phyloP scores from a whole-genome alignment of 331 rosid genomes.

The Stylosanthes scabra region DNA sequence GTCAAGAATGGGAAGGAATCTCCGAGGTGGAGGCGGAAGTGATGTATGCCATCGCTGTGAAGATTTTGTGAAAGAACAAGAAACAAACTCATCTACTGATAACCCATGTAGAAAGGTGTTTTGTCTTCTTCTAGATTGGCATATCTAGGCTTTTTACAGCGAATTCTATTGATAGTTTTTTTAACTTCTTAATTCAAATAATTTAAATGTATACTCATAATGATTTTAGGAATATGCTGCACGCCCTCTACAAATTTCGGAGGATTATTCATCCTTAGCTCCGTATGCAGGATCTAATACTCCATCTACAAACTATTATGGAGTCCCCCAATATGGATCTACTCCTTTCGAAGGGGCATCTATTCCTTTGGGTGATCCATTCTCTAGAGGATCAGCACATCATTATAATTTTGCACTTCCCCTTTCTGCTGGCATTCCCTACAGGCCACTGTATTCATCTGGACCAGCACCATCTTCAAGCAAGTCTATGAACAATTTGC shows the following conservation, averaged over 20 bases:
- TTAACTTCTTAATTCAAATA: neutral
- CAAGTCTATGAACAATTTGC: conserved; percentile 77
- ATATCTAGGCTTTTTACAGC: neutral
- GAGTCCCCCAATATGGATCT: conserved; percentile 93
- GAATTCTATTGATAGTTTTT: neutral
- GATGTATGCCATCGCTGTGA: too few species aligned
- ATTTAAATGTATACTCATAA: conserved; percentile 19
- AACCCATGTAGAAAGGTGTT: too few species aligned
- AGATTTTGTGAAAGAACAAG: too few species aligned
- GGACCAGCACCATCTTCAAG: conserved; percentile 90
- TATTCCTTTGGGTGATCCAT: conserved; percentile 90
- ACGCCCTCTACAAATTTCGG: conserved; percentile 82
- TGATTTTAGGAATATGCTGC: conserved; percentile 75
- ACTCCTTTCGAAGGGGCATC: conserved; percentile 90
- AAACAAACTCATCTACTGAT: too few species aligned
- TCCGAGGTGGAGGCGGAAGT: too few species aligned
- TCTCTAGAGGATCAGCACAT: conserved; percentile 90
- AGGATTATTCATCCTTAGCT: conserved; percentile 71
- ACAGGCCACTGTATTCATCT: conserved; percentile 82
- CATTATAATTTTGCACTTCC: conserved; percentile 87
- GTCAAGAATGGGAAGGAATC: too few species aligned
- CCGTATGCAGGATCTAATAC: conserved; percentile 82
- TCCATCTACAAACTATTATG: conserved; percentile 89
- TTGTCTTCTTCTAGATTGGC: neutral
- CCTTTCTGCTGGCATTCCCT: conserved; percentile 86